Base-by-base conservation (phyloP, 2,329 filamentous ascomycete genomes). In the Ophiostoma tasmaniense region DNA sequence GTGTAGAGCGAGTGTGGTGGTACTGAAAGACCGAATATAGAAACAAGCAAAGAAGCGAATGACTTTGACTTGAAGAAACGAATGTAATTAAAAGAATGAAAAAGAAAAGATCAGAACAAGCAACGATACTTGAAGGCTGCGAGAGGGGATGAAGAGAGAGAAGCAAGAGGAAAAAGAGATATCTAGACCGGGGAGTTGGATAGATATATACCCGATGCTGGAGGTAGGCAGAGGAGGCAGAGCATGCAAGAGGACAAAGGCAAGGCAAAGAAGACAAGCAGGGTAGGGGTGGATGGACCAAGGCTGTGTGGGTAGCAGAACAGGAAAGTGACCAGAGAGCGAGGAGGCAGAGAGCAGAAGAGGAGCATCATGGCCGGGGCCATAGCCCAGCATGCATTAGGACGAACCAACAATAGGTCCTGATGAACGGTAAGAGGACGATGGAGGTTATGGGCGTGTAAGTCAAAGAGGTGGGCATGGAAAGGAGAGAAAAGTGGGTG, bases 1-100 rank as follows among this genome's bases (percentile, higher is more conserved):
- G 20, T 22, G 59, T 62, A 35, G 33, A 70, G 66, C 70, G 70
- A 72, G 65, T 71, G 71, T 70, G 67, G 64, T n/a, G 70, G 70
- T 42, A 65, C 52, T 69, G 68, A 69, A 59, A 61, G 70, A 76
- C 74, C 72, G 77, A 70, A 71, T 52, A 25, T 33, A 64, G 71
- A 72, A 72, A 13, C 25, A 68, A 82, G 75, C 77, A 84, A 85
- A 82, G 78, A 80, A 86, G 81, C 82, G 84, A 86, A 82, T 85
- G 84, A 81, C 81, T 83, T 83, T 84, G 81, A 78, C 78, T 78
- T 77, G 75, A 70, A 71, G 74, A 76, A 77, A 77, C 28, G 69
- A 67, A 73, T 66, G 55, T 30, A n/a, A 62, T 62, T 37, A 45
- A 73, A 74, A 74, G 42, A 55, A 22, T 45, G 42, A 45, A 35